phyloP scores from a whole-genome alignment of 352 stramenopile genomes.

The Phytophthora hybrid region DNA sequence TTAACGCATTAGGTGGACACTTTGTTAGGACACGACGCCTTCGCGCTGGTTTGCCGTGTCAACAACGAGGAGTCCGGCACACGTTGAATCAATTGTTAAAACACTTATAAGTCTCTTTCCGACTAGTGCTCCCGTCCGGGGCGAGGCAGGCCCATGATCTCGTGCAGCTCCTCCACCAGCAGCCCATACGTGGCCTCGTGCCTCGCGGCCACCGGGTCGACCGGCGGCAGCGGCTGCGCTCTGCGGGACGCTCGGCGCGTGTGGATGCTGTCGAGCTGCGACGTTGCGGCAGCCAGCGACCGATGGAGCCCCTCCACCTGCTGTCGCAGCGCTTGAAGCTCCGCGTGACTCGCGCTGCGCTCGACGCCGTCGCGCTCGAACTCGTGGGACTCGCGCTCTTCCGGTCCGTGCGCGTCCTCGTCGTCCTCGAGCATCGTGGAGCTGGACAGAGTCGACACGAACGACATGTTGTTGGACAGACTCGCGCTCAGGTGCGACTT shows the following conservation, averaged over 20 bases:
- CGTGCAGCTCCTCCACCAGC: slow-evolving; percentile 73
- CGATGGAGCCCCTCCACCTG: slow-evolving; percentile 62
- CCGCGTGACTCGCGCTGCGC: slow-evolving; percentile 44
- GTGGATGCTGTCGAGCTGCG: slow-evolving; percentile 55
- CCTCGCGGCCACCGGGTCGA: slow-evolving; percentile 44
- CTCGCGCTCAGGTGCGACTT: slow-evolving; percentile 41
- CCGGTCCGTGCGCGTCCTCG: slow-evolving; percentile 13
- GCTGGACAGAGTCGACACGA: slow-evolving; percentile 46
- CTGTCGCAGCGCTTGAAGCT: slow-evolving; percentile 50
- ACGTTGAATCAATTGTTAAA: slow-evolving; percentile 19
- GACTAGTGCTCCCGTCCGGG: slow-evolving; percentile 23
- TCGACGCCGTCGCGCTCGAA: slow-evolving; percentile 25
- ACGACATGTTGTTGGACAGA: slow-evolving; percentile 55
- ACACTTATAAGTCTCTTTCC: slow-evolving; percentile 8
- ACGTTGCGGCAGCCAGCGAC: slow-evolving; percentile 61
- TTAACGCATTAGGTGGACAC: too few species aligned
- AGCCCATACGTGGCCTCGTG: slow-evolving; percentile 54
- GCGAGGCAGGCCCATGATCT: slow-evolving; percentile 73
- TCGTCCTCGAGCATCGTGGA: slow-evolving; percentile 45
- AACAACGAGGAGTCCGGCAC: slow-evolving; percentile 8
- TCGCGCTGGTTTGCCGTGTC: too few species aligned
- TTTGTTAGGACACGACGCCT: too few species aligned
- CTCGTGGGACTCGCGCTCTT: slow-evolving; percentile 27
- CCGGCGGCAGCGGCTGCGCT: background rate
- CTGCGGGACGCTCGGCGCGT: slow-evolving; percentile 30